phyloP scores from a whole-genome alignment of 306 rosid species.

The Echinosophora koreensis region DNA sequence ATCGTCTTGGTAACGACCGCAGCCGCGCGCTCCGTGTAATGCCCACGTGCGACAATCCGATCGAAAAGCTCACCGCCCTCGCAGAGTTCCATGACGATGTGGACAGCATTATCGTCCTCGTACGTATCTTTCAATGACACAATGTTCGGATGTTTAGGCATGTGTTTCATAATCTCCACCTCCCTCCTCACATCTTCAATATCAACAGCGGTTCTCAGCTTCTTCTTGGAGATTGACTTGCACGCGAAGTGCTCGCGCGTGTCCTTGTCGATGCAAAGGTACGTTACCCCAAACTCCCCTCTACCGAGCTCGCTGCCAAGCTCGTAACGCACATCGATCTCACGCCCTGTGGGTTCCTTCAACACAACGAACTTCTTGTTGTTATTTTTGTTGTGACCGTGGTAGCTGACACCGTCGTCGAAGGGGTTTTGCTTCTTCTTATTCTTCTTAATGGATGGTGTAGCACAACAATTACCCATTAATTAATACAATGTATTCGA shows the following conservation, averaged over 20 bases:
- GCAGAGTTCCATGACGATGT: slow-evolving; percentile 92
- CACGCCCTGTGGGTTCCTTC: slow-evolving; percentile 73
- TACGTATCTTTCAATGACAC: slow-evolving; percentile 77
- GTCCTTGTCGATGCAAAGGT: slow-evolving; percentile 68
- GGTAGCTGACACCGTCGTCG: slow-evolving; percentile 37
- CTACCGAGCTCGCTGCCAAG: slow-evolving; percentile 86
- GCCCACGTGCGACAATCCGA: slow-evolving; percentile 88
- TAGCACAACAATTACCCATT: slow-evolving; percentile 82
- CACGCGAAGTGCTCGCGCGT: slow-evolving; percentile 68
- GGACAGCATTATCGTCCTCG: slow-evolving; percentile 84
- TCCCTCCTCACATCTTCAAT: slow-evolving; percentile 88
- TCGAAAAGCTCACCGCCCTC: slow-evolving; percentile 94
- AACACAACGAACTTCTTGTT: slow-evolving; percentile 61
- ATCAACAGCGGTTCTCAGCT: slow-evolving; percentile 75
- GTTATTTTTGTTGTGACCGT: slow-evolving; percentile 22
- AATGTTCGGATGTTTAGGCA: slow-evolving; percentile 73
- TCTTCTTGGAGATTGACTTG: slow-evolving; percentile 86
- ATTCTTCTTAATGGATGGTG: slow-evolving; percentile 44
- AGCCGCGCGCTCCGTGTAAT: slow-evolving; percentile 91
- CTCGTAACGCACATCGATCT: slow-evolving; percentile 69
- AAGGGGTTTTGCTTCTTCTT: slow-evolving; percentile 59
- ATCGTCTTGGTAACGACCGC: slow-evolving; percentile 79
- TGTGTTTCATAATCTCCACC: slow-evolving; percentile 84
- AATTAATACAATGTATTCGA: background rate
- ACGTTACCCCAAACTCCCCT: slow-evolving; percentile 88